These are phyloP conservation scores for Xylariaceae sp. DNA, from an alignment of 2,329 filamentous ascomycete species.

Conservation along the genomic window DNA sequence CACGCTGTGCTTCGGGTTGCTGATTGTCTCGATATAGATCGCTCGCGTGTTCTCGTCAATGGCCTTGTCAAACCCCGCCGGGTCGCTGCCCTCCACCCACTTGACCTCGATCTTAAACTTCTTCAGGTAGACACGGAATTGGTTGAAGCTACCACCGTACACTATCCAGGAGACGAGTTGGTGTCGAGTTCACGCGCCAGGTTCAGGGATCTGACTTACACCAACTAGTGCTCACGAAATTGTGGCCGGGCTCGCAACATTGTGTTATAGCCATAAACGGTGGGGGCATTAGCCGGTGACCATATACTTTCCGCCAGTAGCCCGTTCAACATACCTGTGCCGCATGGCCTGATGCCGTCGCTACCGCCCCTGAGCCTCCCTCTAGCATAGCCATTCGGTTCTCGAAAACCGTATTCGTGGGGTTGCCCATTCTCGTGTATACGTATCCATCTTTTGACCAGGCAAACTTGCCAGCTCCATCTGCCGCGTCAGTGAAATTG, in stretches of 20 bases:
- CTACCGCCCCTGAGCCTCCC: slow-evolving; percentile 37
- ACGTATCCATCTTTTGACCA: slow-evolving; percentile 38
- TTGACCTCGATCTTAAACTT: slow-evolving; percentile 39
- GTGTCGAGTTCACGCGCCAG: not conserved
- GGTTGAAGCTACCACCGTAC: slow-evolving; percentile 38
- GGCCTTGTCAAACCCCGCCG: slow-evolving; percentile 30
- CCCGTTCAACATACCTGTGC: slow-evolving; percentile 28
- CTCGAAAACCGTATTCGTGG: slow-evolving; percentile 39
- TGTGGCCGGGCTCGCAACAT: slow-evolving; percentile 36
- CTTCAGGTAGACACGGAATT: slow-evolving; percentile 37
- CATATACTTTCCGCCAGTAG: slow-evolving; percentile 3
- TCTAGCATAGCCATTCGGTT: slow-evolving; percentile 38
- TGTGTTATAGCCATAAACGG: slow-evolving; percentile 37
- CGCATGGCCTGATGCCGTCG: slow-evolving; percentile 37
- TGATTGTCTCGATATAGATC: slow-evolving; percentile 34
- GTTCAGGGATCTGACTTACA: slow-evolving; percentile 22
- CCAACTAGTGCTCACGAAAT: slow-evolving; percentile 37
- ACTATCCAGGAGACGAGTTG: slow-evolving; percentile 22
- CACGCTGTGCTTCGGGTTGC: slow-evolving; percentile 40
- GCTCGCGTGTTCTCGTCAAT: slow-evolving; percentile 33
- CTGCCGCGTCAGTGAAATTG: slow-evolving; percentile 37
- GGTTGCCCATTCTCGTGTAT: slow-evolving; percentile 39
- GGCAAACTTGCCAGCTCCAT: slow-evolving; percentile 37
- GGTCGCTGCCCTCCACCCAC: slow-evolving; percentile 34
- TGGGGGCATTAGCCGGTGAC: slow-evolving; percentile 6